Base-by-base conservation (phyloP, 176 grass and related monocot species). In the Phragmites australis region DNA sequence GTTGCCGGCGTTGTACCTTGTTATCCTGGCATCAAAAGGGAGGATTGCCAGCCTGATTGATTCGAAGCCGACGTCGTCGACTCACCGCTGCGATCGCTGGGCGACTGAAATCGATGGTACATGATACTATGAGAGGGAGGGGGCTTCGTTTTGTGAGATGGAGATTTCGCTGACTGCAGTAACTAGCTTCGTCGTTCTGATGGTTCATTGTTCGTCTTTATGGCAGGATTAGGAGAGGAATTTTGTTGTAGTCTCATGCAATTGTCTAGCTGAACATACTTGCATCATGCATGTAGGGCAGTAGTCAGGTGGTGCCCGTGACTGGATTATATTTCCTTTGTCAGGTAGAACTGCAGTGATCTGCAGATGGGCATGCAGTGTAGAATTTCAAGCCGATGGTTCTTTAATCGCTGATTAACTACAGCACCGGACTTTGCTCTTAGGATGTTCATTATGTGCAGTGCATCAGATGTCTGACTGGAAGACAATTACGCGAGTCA, bases 51-150 rank as follows among this genome's bases (percentile, higher is more conserved):
- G 26, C 8, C 67, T 32, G 79, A 87, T 3, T 32, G 21, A 49
- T 40, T 82, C 32, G 48, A 73, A 21, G 29, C 25, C 10, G 72
- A 70, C 19, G 19, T 59, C 27, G 14, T 75, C 6, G 54, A 54
- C 75, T 88, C 87, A 44, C 59, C 54, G 41, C 25, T 85, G 49
- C 65, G 83, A 65, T 14, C 41, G 17, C 47, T 71, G 65, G 64
- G 48, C 16, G 65, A 79, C 75, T 69, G 81, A 79, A 60, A 48
- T n/a, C n/a, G n/a, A n/a, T 51, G 10, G 25, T 57, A 56, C 10
- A 25, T 65, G 68, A 29, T 11, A 43, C 40, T n/a, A 44, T 30
- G 39, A n/a, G n/a, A n/a, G n/a, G n/a, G n/a, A n/a, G n/a, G n/a
- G n/a, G n/a, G n/a, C n/a, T n/a, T n/a, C n/a, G n/a, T n/a, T n/a